Conservation (phyloP, 2,329 filamentous ascomycete genomes). For the Monilinia fructigena region DNA sequence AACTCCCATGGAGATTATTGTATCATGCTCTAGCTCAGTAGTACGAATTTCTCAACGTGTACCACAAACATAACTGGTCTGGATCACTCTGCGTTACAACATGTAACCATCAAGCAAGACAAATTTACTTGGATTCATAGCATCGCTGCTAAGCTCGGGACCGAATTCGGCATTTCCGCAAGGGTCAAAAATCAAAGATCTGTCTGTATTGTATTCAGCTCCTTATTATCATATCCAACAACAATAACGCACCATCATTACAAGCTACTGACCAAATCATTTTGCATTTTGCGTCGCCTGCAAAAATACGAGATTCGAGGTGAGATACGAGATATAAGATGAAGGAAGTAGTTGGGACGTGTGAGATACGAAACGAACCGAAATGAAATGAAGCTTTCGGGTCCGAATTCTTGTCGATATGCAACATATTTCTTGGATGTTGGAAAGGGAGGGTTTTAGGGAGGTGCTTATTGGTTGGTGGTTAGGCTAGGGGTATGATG, state of each 20-base stretch:
- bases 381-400: not conserved
- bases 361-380: not conserved
- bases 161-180: not conserved
- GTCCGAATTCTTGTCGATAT: slow-evolving; percentile 16
- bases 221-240: not conserved
- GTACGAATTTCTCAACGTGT: not conserved
- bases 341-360: no score
- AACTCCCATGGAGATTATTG: not conserved
- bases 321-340: no score
- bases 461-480: no score
- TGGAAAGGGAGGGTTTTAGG: no score
- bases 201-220: not conserved
- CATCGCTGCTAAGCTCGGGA: not conserved
- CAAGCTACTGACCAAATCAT: slow-evolving; percentile 4
- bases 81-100: not conserved
- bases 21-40: not conserved
- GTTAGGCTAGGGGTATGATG: no score
- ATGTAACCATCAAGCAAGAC: slow-evolving; percentile 3
- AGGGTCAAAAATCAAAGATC: not conserved
- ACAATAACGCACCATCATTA: not conserved
- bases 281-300: not conserved
- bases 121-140: not conserved
- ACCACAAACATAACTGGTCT: not conserved
- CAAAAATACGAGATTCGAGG: not conserved
- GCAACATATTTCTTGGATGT: slow-evolving; percentile 5